Evolutionary conservation across 805 yeast species (phyloP).

Genomic region (Wickerhamiella azyma): DNA sequence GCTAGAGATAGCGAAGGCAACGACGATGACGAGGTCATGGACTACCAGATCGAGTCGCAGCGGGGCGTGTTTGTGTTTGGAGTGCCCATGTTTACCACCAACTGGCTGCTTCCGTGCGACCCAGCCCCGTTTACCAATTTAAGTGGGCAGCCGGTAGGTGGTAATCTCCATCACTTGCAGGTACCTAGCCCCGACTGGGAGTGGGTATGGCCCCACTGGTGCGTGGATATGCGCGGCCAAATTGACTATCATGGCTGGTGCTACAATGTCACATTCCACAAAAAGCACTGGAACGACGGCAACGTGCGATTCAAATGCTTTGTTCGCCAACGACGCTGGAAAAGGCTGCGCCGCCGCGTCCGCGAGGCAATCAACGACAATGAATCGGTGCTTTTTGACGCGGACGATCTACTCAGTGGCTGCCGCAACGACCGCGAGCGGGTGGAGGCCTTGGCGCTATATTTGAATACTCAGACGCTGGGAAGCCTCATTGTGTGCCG

Average conservation of each 20-base stretch:
- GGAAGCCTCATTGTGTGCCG: background rate
- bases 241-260: constrained; percentile 82
- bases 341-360: constrained; percentile 24
- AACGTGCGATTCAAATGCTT: constrained; percentile 42
- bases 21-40: constrained; percentile 13
- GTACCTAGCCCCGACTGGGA: constrained; percentile 48
- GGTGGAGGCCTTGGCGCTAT: constrained; percentile 4
- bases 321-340: constrained; percentile 59
- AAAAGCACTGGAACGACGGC: constrained; percentile 46
- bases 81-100: constrained; percentile 25
- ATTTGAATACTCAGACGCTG: background rate
- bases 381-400: background rate
- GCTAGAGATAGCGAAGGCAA: background rate
- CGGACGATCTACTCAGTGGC: background rate
- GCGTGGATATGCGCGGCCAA: constrained; percentile 52
- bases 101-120: constrained; percentile 27
- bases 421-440: constrained; percentile 20
- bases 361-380: constrained; percentile 2
- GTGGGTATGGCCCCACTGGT: constrained; percentile 65
- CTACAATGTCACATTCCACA: constrained; percentile 40
- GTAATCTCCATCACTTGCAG: constrained; percentile 20
- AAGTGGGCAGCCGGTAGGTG: constrained; percentile 22
- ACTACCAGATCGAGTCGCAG: constrained; percentile 29
- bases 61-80: constrained; percentile 31
- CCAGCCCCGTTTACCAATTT: constrained; percentile 27